These are phyloP conservation scores for Globisporangium viniferum DNA, from an alignment of 352 stramenopile species.

Conservation along the genomic window DNA sequence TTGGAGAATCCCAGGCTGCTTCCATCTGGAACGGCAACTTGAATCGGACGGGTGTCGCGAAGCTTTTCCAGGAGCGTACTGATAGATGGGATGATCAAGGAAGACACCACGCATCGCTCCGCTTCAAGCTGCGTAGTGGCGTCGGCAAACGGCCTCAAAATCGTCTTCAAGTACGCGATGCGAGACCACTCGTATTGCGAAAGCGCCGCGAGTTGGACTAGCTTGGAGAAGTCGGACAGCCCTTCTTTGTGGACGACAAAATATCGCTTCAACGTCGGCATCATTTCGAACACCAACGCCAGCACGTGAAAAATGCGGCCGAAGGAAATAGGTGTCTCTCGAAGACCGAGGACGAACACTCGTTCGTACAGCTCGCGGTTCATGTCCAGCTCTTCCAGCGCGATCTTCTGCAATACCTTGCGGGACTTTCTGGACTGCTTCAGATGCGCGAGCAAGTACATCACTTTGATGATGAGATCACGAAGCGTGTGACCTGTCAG, in stretches of 20 bases:
- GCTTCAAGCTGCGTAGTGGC: constrained; percentile 54
- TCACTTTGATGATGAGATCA: constrained; percentile 61
- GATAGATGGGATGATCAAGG: constrained; percentile 63
- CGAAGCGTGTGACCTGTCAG: constrained; percentile 65
- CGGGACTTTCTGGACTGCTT: constrained; percentile 53
- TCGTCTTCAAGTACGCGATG: constrained; percentile 49
- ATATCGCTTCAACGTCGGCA: constrained; percentile 52
- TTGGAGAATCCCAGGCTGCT: background rate
- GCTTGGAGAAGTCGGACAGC: constrained; percentile 60
- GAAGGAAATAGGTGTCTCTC: constrained; percentile 38
- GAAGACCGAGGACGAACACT: constrained; percentile 41
- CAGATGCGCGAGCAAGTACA: constrained; percentile 65
- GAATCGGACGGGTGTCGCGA: constrained; percentile 21
- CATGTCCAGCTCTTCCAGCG: constrained; percentile 50
- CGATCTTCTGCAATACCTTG: constrained; percentile 39
- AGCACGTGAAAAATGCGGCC: constrained; percentile 50
- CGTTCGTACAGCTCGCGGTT: constrained; percentile 32
- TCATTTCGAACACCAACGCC: constrained; percentile 46
- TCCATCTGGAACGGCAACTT: background rate
- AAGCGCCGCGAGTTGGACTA: constrained; percentile 62
- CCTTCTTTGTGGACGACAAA: constrained; percentile 60
- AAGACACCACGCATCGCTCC: constrained; percentile 59
- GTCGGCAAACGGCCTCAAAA: constrained; percentile 69
- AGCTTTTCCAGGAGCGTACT: constrained; percentile 70
- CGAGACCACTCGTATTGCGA: constrained; percentile 71